phyloP scores from a whole-genome alignment of 106 monocot species.

The Gastrodia elata region DNA sequence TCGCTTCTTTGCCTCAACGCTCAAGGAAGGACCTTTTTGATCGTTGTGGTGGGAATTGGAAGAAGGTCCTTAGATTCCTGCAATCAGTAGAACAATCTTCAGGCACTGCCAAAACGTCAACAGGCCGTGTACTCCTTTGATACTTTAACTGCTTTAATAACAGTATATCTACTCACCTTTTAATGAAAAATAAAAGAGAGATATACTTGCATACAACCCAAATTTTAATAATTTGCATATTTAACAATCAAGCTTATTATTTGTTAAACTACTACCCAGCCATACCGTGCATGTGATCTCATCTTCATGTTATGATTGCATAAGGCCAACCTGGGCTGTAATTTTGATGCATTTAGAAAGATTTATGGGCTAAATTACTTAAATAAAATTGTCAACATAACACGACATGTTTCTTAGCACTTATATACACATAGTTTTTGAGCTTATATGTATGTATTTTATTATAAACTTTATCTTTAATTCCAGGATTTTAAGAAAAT shows the following conservation, averaged over 20 bases:
- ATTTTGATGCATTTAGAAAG: too few relatives aligned
- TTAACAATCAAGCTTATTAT: too few relatives aligned
- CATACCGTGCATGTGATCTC: too few relatives aligned
- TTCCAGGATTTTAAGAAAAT: not conserved
- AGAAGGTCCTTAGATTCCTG: conserved; percentile 87
- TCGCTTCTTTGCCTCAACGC: conserved; percentile 23
- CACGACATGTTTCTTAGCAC: not conserved
- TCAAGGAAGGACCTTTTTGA: conserved; percentile 46
- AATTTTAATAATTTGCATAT: too few relatives aligned
- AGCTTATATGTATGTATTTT: not conserved
- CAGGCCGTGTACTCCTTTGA: conserved; percentile 75
- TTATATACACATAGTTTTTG: not conserved
- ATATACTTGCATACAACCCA: too few relatives aligned
- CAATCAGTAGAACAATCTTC: conserved; percentile 77
- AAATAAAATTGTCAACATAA: not conserved
- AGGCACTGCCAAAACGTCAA: conserved; percentile 61
- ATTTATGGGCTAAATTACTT: too few relatives aligned
- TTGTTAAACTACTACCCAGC: too few relatives aligned
- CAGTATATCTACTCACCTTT: not conserved
- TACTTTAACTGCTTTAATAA: not conserved
- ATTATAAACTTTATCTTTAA: not conserved
- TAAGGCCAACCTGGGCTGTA: too few relatives aligned
- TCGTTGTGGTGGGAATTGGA: conserved; percentile 77
- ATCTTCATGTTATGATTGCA: too few relatives aligned
- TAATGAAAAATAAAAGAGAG: not conserved